Evolutionary conservation across 2,329 filamentous ascomycete species (phyloP), one percentile per base, ranked within the genome.

Genomic region (Neocatenulostroma microsporum): DNA sequence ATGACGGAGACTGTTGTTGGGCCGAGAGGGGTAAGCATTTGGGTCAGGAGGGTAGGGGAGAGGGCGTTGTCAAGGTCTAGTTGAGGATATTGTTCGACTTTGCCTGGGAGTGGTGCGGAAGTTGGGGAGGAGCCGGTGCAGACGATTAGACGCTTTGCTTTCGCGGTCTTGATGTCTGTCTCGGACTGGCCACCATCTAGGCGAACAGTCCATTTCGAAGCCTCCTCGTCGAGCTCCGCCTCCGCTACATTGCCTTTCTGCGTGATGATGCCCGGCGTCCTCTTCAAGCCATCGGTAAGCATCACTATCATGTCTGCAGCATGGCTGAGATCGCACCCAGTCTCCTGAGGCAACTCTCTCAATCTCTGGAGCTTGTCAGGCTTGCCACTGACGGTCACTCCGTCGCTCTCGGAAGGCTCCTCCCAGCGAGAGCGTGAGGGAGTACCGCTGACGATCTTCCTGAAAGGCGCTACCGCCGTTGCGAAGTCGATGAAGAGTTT

Each of bases 111-210:
- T 2, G 62, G 55, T 3, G 61, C 55, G 17, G 62, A 57, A 30
- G 65, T 66, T 8, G 73, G 73, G 17, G 62, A 62, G 3, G 74
- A 71, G 29, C 76, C 76, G 2, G 74, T 79, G 59, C 74, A 79
- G 24, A 80, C 66, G 21, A 78, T 63, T 10, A 80, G 52, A 19
- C 64, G 61, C 26, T 53, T 49, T 2, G 53, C 41, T 30, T 45
- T 41, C 29, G 66, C 58, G 10, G 62, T 61, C n/a, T 60, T 54
- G 19, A 63, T 48, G 17, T 36, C 37, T 34, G 37, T 56, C n/a
- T n/a, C n/a, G n/a, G n/a, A n/a, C n/a, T n/a, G n/a, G 6, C 23
- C 18, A 9, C 26, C 44, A 25, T 54, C 36, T 28, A 66, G 31
- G 15, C 51, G 49, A 19, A 67, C 54, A 14, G 48, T 56, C 66